These are phyloP conservation scores for Boletus holoroseus DNA, from an alignment of 1,284 basidiomycete species.

Conservation along the genomic window DNA sequence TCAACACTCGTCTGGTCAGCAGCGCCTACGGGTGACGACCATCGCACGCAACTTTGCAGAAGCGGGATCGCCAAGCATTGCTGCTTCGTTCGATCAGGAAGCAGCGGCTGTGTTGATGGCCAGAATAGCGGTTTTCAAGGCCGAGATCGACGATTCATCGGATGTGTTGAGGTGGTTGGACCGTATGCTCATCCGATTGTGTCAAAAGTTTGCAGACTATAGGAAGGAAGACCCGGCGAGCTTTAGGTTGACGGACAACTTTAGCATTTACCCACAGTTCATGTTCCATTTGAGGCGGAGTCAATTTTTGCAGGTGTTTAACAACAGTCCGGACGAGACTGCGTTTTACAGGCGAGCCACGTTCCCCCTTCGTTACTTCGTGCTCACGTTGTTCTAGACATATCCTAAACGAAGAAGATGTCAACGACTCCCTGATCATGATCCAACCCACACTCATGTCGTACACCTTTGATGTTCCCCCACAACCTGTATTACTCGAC, in stretches of 20 bases:
- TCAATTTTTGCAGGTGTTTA: slow-evolving; percentile 99
- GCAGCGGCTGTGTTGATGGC: slow-evolving; percentile 98
- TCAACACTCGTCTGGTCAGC: slow-evolving; percentile 94
- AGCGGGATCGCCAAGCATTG: slow-evolving; percentile 89
- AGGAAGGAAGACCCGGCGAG: slow-evolving; percentile 95
- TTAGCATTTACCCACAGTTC: slow-evolving; percentile 99
- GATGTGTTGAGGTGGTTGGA: slow-evolving; percentile 98
- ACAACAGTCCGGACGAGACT: slow-evolving; percentile 99
- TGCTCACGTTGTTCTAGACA: slow-evolving; percentile 52
- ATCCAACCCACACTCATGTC: slow-evolving; percentile 99
- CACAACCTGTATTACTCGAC: slow-evolving; percentile 94
- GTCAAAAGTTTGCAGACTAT: slow-evolving; percentile 99
- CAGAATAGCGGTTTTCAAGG: slow-evolving; percentile 98
- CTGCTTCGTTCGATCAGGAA: slow-evolving; percentile 96
- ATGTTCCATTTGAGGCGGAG: slow-evolving; percentile 99
- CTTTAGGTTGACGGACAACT: slow-evolving; percentile 92
- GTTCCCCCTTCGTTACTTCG: neutral
- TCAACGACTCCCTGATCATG: slow-evolving; percentile 99
- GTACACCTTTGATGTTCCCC: slow-evolving; percentile 87
- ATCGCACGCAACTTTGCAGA: slow-evolving; percentile 97
- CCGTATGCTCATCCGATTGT: slow-evolving; percentile 96
- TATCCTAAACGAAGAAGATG: slow-evolving; percentile 94
- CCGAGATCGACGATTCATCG: slow-evolving; percentile 97
- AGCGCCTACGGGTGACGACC: slow-evolving; percentile 91
- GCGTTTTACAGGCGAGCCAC: slow-evolving; percentile 84